Percentiles rank a stretch among this genome's conserved stretches.
These are phyloP conservation scores for Ramularia endophylla DNA, from an alignment of 2,329 filamentous ascomycete species.

Conservation along the genomic window DNA sequence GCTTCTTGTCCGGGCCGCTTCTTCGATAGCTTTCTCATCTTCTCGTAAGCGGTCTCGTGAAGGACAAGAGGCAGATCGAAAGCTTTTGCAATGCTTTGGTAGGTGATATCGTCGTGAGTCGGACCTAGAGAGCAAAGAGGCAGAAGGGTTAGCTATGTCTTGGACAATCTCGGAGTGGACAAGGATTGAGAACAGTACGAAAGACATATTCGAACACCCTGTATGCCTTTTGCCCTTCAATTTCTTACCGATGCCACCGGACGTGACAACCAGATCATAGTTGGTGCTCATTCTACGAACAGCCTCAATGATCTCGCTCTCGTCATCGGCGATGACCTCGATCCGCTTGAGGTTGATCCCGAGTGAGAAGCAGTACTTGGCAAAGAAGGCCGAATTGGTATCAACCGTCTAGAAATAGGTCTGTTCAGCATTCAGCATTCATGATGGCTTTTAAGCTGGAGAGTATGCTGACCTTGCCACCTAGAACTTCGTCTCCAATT, in stretches of 20 bases:
- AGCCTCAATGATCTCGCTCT: slow-evolving; percentile 82
- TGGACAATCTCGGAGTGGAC: no score
- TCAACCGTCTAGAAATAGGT: slow-evolving; percentile 51
- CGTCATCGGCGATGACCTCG: slow-evolving; percentile 91
- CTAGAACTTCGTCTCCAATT: slow-evolving; percentile 95
- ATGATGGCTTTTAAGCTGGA: not conserved
- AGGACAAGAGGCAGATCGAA: slow-evolving; percentile 71
- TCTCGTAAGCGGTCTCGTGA: slow-evolving; percentile 68
- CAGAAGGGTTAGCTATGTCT: no score
- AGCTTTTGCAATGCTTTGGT: slow-evolving; percentile 85
- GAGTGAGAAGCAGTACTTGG: slow-evolving; percentile 60
- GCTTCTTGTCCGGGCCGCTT: slow-evolving; percentile 62
- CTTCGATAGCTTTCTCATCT: slow-evolving; percentile 77
- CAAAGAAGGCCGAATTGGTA: slow-evolving; percentile 60
- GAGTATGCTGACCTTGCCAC: slow-evolving; percentile 67
- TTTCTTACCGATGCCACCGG: slow-evolving; percentile 85
- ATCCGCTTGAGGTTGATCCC: slow-evolving; percentile 71
- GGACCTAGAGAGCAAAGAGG: no score
- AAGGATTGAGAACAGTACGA: no score
- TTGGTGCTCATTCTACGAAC: slow-evolving; percentile 77
- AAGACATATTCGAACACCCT: no score
- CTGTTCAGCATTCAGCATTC: slow-evolving; percentile 1
- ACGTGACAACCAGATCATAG: slow-evolving; percentile 94
- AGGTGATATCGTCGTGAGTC: slow-evolving; percentile 97
- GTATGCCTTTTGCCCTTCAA: no score